These are phyloP conservation scores for Pleodorina starrii DNA, from an alignment of 139 green algal species.

Conservation along the genomic window DNA sequence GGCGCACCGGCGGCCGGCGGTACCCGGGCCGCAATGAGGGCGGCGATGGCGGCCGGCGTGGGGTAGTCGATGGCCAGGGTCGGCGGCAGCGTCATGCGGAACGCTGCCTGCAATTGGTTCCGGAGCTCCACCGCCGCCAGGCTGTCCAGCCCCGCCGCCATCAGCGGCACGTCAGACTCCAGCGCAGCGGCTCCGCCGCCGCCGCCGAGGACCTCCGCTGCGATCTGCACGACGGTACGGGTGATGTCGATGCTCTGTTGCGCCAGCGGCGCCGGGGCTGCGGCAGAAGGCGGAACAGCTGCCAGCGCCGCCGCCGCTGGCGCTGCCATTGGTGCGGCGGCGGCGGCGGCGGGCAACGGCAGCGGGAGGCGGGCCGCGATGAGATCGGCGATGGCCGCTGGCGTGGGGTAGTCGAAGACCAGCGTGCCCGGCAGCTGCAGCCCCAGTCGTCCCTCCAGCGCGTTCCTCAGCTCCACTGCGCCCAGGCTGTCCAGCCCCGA, in stretches of 20 bases:
- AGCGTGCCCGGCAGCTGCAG: slow-evolving; percentile 65
- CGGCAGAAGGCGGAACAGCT: neutral
- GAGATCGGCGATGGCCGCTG: slow-evolving; percentile 59
- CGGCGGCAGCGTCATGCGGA: slow-evolving; percentile 68
- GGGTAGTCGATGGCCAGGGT: slow-evolving; percentile 87
- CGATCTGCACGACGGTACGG: neutral
- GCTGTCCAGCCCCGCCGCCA: slow-evolving; percentile 76
- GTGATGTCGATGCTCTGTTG: neutral
- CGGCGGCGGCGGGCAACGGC: neutral
- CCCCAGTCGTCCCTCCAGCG: slow-evolving; percentile 70
- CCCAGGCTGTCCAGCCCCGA: slow-evolving; percentile 85
- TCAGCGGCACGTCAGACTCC: slow-evolving; percentile 63
- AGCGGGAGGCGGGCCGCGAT: neutral
- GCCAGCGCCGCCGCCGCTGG: neutral
- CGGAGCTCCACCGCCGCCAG: slow-evolving; percentile 76
- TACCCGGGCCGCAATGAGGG: neutral
- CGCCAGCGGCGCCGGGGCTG: neutral
- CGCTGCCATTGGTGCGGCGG: neutral
- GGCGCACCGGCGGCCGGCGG: neutral
- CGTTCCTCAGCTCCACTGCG: slow-evolving; percentile 88
- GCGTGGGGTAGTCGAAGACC: slow-evolving; percentile 87
- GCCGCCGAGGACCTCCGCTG: slow-evolving; percentile 21
- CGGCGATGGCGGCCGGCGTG: slow-evolving; percentile 52
- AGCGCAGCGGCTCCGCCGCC: slow-evolving; percentile 66
- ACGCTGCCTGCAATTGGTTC: slow-evolving; percentile 63